Percentiles rank a stretch among this genome's conserved stretches.
Evolutionary conservation across 192 early-diverging fungal genomes (phyloP).

Genomic region (Coemansia sp.): DNA sequence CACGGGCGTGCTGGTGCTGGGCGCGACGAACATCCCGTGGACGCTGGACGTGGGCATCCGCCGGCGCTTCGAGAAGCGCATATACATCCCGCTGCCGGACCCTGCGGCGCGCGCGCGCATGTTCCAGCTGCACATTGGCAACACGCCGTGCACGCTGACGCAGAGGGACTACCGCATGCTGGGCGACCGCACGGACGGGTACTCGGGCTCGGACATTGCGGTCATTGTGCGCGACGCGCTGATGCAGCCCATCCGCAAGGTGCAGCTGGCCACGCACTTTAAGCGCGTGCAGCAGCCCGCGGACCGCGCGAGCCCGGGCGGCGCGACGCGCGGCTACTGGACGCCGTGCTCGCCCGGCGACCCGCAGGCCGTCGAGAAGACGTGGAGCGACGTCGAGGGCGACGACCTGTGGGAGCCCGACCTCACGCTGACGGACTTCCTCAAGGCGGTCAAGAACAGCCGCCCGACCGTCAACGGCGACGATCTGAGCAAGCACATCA

Average conservation of each 20-base stretch:
- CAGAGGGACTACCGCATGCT: slow-evolving; percentile 71
- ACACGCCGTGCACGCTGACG: slow-evolving; percentile 80
- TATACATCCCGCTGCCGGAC: slow-evolving; percentile 97
- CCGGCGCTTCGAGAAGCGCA: slow-evolving; percentile 95
- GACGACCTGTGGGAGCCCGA: slow-evolving; percentile 91
- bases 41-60: slow-evolving; percentile 91
- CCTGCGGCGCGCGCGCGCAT: slow-evolving; percentile 79
- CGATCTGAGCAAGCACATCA: slow-evolving; percentile 79
- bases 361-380: slow-evolving; percentile 78
- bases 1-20: slow-evolving; percentile 91
- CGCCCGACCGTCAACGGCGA: slow-evolving; percentile 81
- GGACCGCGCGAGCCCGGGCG: slow-evolving; percentile 3
- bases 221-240: slow-evolving; percentile 93
- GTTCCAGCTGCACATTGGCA: slow-evolving; percentile 92
- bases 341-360: slow-evolving; percentile 97
- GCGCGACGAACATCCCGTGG: slow-evolving; percentile 98
- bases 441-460: slow-evolving; percentile 72
- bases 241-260: slow-evolving; percentile 97
- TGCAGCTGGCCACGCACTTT: slow-evolving; percentile 92
- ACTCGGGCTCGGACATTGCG: slow-evolving; percentile 95
- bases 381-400: slow-evolving; percentile 80
- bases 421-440: slow-evolving; percentile 82
- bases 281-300: slow-evolving; percentile 55
- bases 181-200: slow-evolving; percentile 84
- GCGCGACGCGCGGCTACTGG: slow-evolving; percentile 52